phyloP scores from a whole-genome alignment of 257 asterid genomes.

The Petunia axillaris region DNA sequence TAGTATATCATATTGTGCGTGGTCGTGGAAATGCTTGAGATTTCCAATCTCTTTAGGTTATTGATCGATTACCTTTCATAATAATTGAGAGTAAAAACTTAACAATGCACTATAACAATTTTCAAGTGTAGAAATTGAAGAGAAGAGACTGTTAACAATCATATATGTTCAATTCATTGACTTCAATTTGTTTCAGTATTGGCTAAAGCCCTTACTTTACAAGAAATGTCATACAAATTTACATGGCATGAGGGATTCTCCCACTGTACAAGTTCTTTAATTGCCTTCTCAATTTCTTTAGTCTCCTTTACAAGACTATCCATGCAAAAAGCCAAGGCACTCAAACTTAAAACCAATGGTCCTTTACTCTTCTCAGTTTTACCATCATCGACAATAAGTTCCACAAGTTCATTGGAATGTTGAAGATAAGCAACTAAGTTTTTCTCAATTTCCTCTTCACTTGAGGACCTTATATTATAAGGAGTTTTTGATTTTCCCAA shows the following conservation, averaged over 20 bases:
- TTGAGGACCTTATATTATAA: conserved; percentile 18
- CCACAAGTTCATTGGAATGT: conserved; percentile 47
- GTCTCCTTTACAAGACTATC: conserved; percentile 53
- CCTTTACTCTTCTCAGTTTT: conserved; percentile 36
- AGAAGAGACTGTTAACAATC: background rate
- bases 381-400: conserved; percentile 13
- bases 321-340: conserved; percentile 69
- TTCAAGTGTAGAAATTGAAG: background rate
- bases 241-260: conserved; percentile 75
- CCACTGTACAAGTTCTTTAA: conserved; percentile 77
- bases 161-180: background rate
- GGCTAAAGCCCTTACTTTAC: conserved; percentile 51
- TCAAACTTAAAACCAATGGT: conserved; percentile 50
- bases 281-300: conserved; percentile 63
- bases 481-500: conserved; percentile 47
- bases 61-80: background rate
- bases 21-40: too few relatives aligned
- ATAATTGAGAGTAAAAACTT: background rate
- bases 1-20: too few relatives aligned
- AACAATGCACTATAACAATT: background rate
- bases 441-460: conserved; percentile 42
- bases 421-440: conserved; percentile 40
- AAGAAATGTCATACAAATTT: conserved; percentile 59
- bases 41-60: too few relatives aligned
- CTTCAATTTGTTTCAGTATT: conserved; percentile 29